Evolutionary conservation across 2,329 filamentous ascomycete genomes (phyloP), one percentile per base, ranked within the genome.

Genomic region (Niveomyces coronatus): DNA sequence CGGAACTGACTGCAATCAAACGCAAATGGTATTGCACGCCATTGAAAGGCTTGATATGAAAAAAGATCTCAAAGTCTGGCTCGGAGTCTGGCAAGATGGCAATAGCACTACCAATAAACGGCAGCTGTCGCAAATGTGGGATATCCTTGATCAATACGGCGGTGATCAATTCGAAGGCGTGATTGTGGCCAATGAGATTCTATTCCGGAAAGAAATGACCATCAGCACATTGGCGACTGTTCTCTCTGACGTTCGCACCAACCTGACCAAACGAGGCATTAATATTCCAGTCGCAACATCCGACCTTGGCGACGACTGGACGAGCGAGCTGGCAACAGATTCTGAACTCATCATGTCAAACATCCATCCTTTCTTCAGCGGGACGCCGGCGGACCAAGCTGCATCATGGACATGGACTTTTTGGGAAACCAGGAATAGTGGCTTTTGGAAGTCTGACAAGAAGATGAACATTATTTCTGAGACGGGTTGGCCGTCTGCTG

Each of bases 1-100:
- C 56, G 89, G 89, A 35, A 96, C 86, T 10, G 89, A 96, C 63
- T 96, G 89, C 70, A 95, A 95, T 60, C 89, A 96, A 61, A 96
- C 89, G 0, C 76, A 94, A 58, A 91, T 96, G 83, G 76, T 93
- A 1, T 66, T 96, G 8, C 80, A 91, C 50, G 80, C 88, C 15
- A 81, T 96, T 49, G 69, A 84, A 41, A 71, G 71, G 35, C 70
- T 96, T 10, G 69, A 81, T 37, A 64, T 95, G 49, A 71, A 82
- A 39, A 69, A 74, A 40, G 67, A 66, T 2, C 77, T 94, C 65
- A 94, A 93, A 58, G 68, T 96, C 45, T 96, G 89, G 89, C 67
- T 96, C 31, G 89, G 89, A 13, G 88, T 96, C 4, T 95, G 88
- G 85, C 81, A 94, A 45, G 87, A 91, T 54, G 71, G 65, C 40